These are phyloP conservation scores for Kwoniella mangroviensis DNA, from an alignment of 768 basidiomycete species.

Conservation along the genomic window DNA sequence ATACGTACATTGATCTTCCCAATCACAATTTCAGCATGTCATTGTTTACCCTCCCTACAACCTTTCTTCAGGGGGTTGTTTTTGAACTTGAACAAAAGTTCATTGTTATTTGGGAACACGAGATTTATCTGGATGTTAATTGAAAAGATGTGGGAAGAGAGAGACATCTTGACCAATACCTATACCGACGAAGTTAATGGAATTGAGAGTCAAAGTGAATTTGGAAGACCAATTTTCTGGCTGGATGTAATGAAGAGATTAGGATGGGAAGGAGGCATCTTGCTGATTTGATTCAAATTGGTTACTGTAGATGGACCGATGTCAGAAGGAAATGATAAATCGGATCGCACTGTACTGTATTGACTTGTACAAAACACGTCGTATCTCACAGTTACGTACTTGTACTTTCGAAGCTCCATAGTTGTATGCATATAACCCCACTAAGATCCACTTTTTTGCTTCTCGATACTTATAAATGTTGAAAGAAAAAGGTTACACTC, in stretches of 20 bases:
- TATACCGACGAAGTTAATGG: not conserved
- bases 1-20: slow-evolving; percentile 5
- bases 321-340: not conserved
- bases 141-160: slow-evolving; percentile 6
- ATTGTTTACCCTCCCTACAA: not conserved
- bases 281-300: not conserved
- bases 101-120: not conserved
- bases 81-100: not conserved
- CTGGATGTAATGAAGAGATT: not conserved
- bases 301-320: not conserved
- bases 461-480: too few species aligned
- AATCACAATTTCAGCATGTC: not conserved
- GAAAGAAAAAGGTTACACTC: too few species aligned
- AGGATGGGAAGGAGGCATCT: not conserved
- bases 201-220: not conserved
- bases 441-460: too few species aligned
- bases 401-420: too few species aligned
- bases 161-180: not conserved
- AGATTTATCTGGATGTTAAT: not conserved
- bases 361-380: too few species aligned
- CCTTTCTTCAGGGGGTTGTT: not conserved
- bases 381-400: too few species aligned
- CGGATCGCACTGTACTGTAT: too few species aligned
- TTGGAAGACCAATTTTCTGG: not conserved
- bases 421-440: too few species aligned